These are phyloP conservation scores for Leishmania arabica DNA, from an alignment of 208 protist species.

Conservation along the genomic window DNA sequence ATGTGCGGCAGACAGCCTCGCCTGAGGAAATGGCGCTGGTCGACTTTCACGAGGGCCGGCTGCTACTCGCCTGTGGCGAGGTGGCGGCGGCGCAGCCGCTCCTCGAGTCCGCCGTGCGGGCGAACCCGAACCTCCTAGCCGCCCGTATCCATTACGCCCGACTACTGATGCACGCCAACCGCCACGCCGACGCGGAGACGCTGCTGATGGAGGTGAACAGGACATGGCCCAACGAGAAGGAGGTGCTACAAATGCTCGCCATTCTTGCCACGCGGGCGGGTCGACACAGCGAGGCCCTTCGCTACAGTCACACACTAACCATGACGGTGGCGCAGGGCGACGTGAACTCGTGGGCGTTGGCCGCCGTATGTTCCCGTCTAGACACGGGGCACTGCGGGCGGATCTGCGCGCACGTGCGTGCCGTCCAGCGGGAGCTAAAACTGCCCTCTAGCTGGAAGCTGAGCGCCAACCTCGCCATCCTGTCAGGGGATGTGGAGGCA, in stretches of 20 bases:
- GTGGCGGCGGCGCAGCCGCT: slow-evolving; percentile 50
- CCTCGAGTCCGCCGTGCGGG: slow-evolving; percentile 62
- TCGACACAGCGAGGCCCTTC: slow-evolving; percentile 63
- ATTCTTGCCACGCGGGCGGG: slow-evolving; percentile 55
- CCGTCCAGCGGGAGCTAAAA: slow-evolving; percentile 49
- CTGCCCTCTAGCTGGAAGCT: slow-evolving; percentile 52
- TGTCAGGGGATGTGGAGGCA: slow-evolving; percentile 55
- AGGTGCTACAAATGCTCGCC: slow-evolving; percentile 83
- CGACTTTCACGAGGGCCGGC: slow-evolving; percentile 83
- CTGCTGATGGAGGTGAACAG: slow-evolving; percentile 61
- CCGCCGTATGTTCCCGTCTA: slow-evolving; percentile 73
- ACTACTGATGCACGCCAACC: slow-evolving; percentile 53
- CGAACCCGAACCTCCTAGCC: slow-evolving; percentile 64
- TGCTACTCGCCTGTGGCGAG: slow-evolving; percentile 61
- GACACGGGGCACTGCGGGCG: slow-evolving; percentile 46
- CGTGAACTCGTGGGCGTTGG: slow-evolving; percentile 63
- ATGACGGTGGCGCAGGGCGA: slow-evolving; percentile 68
- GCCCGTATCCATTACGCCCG: slow-evolving; percentile 79
- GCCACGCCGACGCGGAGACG: slow-evolving; percentile 45
- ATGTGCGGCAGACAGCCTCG: slow-evolving; percentile 48
- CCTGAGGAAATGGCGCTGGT: slow-evolving; percentile 66
- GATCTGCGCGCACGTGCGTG: slow-evolving; percentile 45
- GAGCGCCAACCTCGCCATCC: slow-evolving; percentile 64
- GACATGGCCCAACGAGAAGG: slow-evolving; percentile 71
- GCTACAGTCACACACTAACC: slow-evolving; percentile 62